A percentile compares a stretch with the other conserved stretches of the same genome.
These are phyloP conservation scores for Iberis amara DNA, from an alignment of 441 rosid genomes.

Conservation along the genomic window DNA sequence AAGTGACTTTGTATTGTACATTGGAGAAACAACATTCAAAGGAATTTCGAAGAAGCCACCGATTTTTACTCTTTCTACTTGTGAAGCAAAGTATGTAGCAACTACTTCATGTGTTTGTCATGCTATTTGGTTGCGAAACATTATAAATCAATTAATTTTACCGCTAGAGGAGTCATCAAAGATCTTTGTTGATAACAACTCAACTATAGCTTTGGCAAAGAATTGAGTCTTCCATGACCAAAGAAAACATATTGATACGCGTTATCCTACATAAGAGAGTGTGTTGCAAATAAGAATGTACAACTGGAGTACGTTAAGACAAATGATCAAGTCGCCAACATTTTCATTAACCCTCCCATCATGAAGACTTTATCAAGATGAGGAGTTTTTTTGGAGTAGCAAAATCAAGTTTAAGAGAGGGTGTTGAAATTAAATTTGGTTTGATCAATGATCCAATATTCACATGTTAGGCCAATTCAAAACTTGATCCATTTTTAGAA, in stretches of 20 bases:
- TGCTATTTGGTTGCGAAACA: not conserved
- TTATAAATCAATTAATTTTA: not conserved
- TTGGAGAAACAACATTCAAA: not conserved
- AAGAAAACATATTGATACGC: not conserved
- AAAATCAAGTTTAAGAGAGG: not conserved
- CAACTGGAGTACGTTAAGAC: no score
- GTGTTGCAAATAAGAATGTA: no score
- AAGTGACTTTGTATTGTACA: not conserved
- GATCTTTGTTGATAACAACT: not conserved
- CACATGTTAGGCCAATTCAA: no score
- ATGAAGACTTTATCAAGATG: no score
- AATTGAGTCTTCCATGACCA: not conserved
- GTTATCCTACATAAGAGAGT: no score
- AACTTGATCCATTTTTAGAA: no score
- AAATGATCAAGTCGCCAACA: no score
- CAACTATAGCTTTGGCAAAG: not conserved
- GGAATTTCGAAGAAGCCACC: not conserved
- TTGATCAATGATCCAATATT: not conserved
- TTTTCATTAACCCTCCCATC: no score
- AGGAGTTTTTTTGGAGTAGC: not conserved
- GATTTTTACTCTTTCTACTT: not conserved
- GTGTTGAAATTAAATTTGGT: not conserved
- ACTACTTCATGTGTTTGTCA: not conserved
- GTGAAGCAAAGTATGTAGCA: not conserved
- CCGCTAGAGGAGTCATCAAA: not conserved